Conservation (phyloP, 1,284 basidiomycete genomes). For the Psilocybe mexicana region DNA sequence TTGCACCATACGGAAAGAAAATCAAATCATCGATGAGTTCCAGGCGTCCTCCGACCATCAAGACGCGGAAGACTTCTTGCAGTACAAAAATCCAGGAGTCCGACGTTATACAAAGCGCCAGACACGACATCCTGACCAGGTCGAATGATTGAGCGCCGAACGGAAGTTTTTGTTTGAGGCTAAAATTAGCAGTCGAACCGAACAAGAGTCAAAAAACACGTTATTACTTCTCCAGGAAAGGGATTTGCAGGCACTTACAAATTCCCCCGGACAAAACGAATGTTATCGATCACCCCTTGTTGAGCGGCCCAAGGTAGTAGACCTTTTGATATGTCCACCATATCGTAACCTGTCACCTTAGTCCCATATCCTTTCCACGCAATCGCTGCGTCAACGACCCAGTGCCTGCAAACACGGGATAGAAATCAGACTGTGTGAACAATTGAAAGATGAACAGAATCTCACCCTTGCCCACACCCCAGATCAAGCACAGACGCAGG, state of each 20-base stretch:
- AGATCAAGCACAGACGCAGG: conserved; percentile 63
- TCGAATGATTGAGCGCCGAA: conserved; percentile 63
- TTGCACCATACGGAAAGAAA: conserved; percentile 52
- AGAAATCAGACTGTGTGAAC: not conserved
- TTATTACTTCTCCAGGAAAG: conserved; percentile 4
- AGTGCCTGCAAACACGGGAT: conserved; percentile 32
- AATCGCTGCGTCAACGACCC: conserved; percentile 60
- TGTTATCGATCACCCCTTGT: conserved; percentile 42
- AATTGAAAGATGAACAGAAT: not conserved
- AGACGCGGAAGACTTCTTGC: conserved; percentile 58
- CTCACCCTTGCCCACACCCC: conserved; percentile 63
- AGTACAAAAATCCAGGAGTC: conserved; percentile 59
- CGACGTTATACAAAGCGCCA: conserved; percentile 56
- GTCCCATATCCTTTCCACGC: conserved; percentile 54
- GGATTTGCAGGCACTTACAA: conserved; percentile 51
- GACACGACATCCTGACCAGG: conserved; percentile 67
- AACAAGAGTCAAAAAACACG: not conserved
- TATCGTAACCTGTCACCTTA: conserved; percentile 61
- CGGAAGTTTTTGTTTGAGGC: conserved; percentile 55
- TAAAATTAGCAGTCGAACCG: conserved; percentile 24
- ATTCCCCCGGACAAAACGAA: conserved; percentile 57
- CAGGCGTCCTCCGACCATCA: conserved; percentile 57
- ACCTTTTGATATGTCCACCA: conserved; percentile 48
- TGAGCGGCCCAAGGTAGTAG: conserved; percentile 33
- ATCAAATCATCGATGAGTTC: conserved; percentile 71